phyloP scores from a whole-genome alignment of 495 filamentous ascomycete genomes.

The Penicillium bialowiezense region DNA sequence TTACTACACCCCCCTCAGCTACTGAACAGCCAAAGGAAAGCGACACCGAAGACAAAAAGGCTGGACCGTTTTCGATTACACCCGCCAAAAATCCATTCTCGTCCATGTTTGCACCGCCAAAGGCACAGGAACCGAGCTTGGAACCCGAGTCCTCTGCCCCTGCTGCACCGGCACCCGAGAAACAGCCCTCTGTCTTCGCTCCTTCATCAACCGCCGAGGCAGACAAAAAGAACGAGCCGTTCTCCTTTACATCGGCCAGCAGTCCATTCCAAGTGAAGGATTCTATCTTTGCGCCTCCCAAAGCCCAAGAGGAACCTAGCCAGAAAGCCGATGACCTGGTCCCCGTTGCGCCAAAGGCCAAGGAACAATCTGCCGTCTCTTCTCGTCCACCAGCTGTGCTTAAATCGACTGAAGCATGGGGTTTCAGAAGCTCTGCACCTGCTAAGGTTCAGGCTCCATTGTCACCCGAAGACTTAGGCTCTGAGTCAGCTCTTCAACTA shows the following conservation, averaged over 20 bases:
- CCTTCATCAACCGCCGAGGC: not conserved
- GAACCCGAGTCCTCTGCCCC: not conserved
- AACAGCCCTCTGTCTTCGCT: not conserved
- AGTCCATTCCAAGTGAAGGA: not conserved
- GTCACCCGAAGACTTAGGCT: not conserved
- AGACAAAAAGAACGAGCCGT: not conserved
- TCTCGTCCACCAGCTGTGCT: not conserved
- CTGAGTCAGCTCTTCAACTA: not conserved
- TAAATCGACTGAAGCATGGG: not conserved
- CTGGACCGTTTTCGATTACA: not conserved
- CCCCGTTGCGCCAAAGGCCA: not conserved
- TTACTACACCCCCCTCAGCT: slow-evolving; percentile 5
- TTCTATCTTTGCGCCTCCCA: slow-evolving; percentile 3
- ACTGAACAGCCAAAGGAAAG: not conserved
- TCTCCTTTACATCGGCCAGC: not conserved
- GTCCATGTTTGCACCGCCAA: slow-evolving; percentile 1
- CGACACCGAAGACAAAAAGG: not conserved
- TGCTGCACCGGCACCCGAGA: not conserved
- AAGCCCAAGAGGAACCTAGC: not conserved
- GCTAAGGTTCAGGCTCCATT: not conserved
- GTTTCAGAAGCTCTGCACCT: not conserved
- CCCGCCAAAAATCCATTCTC: not conserved
- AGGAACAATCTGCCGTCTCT: not conserved
- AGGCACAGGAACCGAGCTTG: not conserved
- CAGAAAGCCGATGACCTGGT: not conserved